These are phyloP conservation scores for Psophocarpus tetragonolobus DNA, from an alignment of 306 rosid genomes.

Conservation along the genomic window DNA sequence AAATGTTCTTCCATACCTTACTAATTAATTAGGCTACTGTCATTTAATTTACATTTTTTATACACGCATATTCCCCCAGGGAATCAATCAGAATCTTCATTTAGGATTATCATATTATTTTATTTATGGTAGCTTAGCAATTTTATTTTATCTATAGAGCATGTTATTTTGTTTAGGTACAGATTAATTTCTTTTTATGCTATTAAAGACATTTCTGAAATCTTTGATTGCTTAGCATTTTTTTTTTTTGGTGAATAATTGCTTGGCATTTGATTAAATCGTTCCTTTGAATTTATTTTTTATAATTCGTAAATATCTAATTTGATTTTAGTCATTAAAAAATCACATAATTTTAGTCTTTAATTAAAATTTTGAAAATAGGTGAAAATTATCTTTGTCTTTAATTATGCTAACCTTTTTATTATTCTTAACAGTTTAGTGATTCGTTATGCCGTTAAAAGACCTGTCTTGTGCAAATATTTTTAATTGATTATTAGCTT, in stretches of 20 bases:
- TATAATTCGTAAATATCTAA: too few relatives aligned
- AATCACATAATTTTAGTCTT: too few relatives aligned
- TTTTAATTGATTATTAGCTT: too few relatives aligned
- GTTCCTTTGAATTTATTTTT: not conserved
- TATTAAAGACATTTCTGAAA: not conserved
- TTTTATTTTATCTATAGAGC: not conserved
- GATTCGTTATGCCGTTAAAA: too few relatives aligned
- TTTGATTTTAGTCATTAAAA: too few relatives aligned
- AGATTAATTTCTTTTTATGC: not conserved
- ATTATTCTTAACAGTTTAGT: too few relatives aligned
- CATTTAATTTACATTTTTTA: not conserved
- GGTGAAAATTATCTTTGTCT: too few relatives aligned
- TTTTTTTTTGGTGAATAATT: too few relatives aligned
- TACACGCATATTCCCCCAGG: not conserved
- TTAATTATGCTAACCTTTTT: too few relatives aligned
- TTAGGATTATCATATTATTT: not conserved
- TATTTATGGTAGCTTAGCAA: not conserved
- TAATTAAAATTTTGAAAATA: too few relatives aligned
- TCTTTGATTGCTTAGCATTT: not conserved
- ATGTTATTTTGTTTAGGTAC: not conserved
- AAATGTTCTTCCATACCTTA: slow-evolving; percentile 26
- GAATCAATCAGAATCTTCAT: not conserved
- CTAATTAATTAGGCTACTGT: slow-evolving; percentile 14
- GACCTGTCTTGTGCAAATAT: too few relatives aligned
- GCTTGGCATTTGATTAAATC: not conserved